A percentile compares a stretch with the other conserved stretches of the same genome.
phyloP scores from a whole-genome alignment of 2,329 filamentous ascomycete species.

The Rutstroemia sp. region DNA sequence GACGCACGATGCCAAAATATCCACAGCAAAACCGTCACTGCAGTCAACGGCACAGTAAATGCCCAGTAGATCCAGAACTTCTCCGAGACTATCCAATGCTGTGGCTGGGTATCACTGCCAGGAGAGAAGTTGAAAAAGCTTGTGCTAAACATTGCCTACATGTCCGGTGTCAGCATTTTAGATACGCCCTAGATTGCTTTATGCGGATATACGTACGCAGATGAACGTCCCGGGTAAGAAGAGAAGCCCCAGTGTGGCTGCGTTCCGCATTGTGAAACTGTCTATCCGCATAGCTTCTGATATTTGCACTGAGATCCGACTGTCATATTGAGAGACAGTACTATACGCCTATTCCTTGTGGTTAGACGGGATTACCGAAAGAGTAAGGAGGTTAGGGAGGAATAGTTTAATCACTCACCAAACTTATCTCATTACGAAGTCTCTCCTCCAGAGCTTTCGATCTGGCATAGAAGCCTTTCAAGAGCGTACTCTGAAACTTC shows the following conservation, averaged over 20 bases:
- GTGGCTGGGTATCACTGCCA: neutral
- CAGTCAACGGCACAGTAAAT: neutral
- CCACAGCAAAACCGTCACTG: neutral
- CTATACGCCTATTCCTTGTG: neutral
- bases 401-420: neutral
- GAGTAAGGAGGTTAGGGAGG: neutral
- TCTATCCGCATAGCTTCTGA: constrained; percentile 6
- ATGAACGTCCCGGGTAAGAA: constrained; percentile 17
- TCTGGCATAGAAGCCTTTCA: constrained; percentile 1
- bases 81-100: neutral
- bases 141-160: constrained; percentile 4
- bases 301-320: neutral
- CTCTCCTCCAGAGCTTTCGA: constrained; percentile 3
- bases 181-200: neutral
- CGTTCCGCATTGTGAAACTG: constrained; percentile 15
- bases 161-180: neutral
- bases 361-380: neutral
- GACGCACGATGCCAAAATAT: neutral
- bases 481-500: neutral
- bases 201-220: constrained; percentile 9
- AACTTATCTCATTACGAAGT: constrained; percentile 3
- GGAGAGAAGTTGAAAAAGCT: constrained; percentile 2
- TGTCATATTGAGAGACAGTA: constrained; percentile 2
- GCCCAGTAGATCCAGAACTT: constrained; percentile 5
- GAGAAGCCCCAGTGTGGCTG: constrained; percentile 13